Conservation (phyloP, 169 alveolate genomes). For the Sarcocystis neurona region DNA sequence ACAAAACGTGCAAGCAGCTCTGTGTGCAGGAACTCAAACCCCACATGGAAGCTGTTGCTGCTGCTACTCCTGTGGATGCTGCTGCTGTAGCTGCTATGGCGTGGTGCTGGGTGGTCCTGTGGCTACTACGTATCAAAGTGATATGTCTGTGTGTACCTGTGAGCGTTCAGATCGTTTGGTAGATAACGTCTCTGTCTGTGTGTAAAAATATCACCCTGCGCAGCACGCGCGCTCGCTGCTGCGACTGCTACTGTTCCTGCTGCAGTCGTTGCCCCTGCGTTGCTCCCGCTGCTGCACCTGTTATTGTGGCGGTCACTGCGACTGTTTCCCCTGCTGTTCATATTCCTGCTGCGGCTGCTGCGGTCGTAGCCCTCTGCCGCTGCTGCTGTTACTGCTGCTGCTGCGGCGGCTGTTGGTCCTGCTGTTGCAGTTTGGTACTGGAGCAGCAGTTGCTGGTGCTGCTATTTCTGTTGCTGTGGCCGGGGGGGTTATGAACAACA, state of each 20-base stretch:
- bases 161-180: not conserved
- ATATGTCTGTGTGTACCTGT: not conserved
- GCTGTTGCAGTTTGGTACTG: not conserved
- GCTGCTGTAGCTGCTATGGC: not conserved
- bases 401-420: no score
- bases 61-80: conserved; percentile 18
- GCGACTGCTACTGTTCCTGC: not conserved
- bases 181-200: not conserved
- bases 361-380: no score
- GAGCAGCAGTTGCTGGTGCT: not conserved
- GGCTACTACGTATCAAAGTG: not conserved
- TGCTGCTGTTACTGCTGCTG: no score
- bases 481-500: not conserved
- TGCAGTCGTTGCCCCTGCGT: no score
- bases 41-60: no score
- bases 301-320: not conserved
- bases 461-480: not conserved
- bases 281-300: no score
- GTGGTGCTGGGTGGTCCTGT: not conserved
- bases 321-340: conserved; percentile 23
- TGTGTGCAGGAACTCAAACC: no score
- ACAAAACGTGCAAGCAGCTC: no score
- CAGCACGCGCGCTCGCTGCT: not conserved
- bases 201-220: not conserved
- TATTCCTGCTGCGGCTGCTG: no score